Evolutionary conservation across 2,329 filamentous ascomycete species (phyloP).

Genomic region (Fulvia fulva): DNA sequence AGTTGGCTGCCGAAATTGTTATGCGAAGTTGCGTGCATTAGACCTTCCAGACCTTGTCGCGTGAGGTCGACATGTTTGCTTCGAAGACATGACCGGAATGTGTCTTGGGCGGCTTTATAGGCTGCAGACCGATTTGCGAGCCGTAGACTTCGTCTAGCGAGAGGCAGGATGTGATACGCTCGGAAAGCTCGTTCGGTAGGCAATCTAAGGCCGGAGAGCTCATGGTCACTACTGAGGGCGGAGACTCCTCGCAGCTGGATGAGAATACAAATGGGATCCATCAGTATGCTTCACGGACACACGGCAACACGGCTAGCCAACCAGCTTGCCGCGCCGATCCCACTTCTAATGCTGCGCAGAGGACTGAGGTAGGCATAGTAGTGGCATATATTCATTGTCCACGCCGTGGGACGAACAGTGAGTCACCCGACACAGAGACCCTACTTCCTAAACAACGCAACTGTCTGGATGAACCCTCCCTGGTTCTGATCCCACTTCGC

Average conservation of each 20-base stretch:
- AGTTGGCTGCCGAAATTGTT: slow-evolving; percentile 2
- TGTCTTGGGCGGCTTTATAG: slow-evolving; percentile 9
- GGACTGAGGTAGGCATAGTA: no score
- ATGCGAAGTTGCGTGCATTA: slow-evolving; percentile 6
- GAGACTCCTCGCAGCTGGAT: no score
- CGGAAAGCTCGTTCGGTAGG: slow-evolving; percentile 15
- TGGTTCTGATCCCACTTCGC: slow-evolving; percentile 47
- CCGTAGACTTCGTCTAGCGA: slow-evolving; percentile 6
- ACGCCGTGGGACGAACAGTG: no score
- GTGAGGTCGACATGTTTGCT: slow-evolving; percentile 7
- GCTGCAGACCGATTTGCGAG: slow-evolving; percentile 4
- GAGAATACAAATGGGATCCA: no score
- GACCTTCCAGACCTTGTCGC: background rate
- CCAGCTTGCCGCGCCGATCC: no score
- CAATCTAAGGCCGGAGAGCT: no score
- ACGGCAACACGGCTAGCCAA: no score
- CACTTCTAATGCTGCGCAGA: no score
- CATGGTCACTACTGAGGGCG: no score
- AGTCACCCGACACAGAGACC: background rate
- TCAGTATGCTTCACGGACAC: no score
- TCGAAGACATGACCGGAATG: slow-evolving; percentile 7
- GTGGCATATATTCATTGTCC: no score
- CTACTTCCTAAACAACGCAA: background rate
- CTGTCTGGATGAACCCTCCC: background rate
- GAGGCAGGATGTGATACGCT: slow-evolving; percentile 3